Evolutionary conservation across 1,284 basidiomycete species (phyloP).

Genomic region (Ustilago sp.): DNA sequence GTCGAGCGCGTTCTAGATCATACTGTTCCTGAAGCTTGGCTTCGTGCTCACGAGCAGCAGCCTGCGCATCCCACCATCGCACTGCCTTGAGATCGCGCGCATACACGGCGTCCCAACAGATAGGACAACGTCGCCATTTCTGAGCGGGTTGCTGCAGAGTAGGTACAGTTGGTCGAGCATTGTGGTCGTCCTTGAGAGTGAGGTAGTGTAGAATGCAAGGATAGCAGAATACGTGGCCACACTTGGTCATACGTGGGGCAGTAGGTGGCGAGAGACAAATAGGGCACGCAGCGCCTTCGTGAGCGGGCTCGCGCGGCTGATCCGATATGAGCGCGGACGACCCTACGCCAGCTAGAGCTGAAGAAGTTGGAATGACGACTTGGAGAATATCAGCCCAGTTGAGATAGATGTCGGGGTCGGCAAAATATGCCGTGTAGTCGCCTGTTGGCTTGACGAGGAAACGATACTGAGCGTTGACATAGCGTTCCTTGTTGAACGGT

Average conservation of each 20-base stretch:
- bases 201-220: conserved; percentile 79
- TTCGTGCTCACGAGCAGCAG: conserved; percentile 44
- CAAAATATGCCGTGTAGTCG: conserved; percentile 65
- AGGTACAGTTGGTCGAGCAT: conserved; percentile 17
- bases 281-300: conserved; percentile 83
- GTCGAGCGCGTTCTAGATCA: conserved; percentile 26
- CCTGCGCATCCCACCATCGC: conserved; percentile 72
- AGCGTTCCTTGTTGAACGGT: conserved; percentile 68
- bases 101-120: conserved; percentile 93
- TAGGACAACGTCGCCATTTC: conserved; percentile 77
- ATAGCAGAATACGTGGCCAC: conserved; percentile 81
- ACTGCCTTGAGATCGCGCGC: conserved; percentile 92
- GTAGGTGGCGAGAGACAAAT: conserved; percentile 92
- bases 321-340: conserved; percentile 37
- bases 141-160: conserved; percentile 28
- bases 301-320: conserved; percentile 64
- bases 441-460: conserved; percentile 68
- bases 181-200: conserved; percentile 43
- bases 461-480: conserved; percentile 68
- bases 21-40: conserved; percentile 31
- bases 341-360: conserved; percentile 65
- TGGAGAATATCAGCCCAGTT: conserved; percentile 86
- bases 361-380: conserved; percentile 84
- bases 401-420: conserved; percentile 65
- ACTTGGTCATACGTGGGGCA: conserved; percentile 95